phyloP scores from a whole-genome alignment of 2,329 filamentous ascomycete genomes.

The Colletotrichum gloeosporioides region DNA sequence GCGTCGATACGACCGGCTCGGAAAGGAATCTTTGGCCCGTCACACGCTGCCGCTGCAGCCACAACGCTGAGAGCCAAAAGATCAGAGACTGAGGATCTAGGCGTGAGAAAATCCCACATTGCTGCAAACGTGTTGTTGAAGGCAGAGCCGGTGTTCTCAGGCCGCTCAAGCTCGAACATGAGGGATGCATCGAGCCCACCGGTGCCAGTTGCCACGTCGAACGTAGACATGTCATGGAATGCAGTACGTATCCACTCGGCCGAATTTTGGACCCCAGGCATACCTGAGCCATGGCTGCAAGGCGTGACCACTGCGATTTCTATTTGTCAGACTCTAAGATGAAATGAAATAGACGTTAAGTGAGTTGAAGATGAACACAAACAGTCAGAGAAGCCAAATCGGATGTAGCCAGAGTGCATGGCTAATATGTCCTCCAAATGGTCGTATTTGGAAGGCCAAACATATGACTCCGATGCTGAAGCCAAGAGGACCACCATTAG shows the following conservation, averaged over 20 bases:
- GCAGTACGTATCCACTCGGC: constrained; percentile 32
- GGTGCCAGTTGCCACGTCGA: constrained; percentile 24
- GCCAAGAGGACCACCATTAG: background rate
- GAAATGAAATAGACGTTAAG: background rate
- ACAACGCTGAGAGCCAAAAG: constrained; percentile 34
- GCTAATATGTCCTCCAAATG: constrained; percentile 22
- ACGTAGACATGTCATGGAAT: constrained; percentile 30
- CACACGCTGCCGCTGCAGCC: constrained; percentile 25
- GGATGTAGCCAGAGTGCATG: constrained; percentile 22
- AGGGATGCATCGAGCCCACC: constrained; percentile 30
- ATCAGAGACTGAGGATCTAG: constrained; percentile 28
- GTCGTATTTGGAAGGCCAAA: constrained; percentile 24
- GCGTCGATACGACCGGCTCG: constrained; percentile 27
- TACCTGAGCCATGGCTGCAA: constrained; percentile 21
- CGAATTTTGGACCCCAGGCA: constrained; percentile 27
- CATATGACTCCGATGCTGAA: background rate
- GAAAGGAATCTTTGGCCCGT: constrained; percentile 25
- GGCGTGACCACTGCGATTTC: background rate
- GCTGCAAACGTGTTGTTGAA: constrained; percentile 32
- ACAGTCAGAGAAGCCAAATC: constrained; percentile 23
- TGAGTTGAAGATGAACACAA: background rate
- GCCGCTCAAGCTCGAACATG: constrained; percentile 30
- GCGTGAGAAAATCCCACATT: constrained; percentile 24
- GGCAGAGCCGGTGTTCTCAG: constrained; percentile 30
- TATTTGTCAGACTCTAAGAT: background rate